Conservation (phyloP, 2,329 filamentous ascomycete species). For the Fonsecaea multimorphosa region DNA sequence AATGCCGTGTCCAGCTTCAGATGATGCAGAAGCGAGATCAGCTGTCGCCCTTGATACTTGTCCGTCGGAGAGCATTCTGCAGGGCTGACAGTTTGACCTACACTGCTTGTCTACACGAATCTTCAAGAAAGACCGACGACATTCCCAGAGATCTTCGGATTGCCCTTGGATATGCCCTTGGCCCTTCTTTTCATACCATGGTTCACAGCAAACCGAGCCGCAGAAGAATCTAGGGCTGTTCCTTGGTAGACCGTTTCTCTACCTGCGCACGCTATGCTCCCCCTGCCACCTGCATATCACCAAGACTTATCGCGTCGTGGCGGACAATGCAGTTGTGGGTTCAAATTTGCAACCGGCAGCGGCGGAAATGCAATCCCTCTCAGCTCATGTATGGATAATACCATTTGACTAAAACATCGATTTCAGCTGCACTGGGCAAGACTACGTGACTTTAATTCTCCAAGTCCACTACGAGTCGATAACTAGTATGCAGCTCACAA, state of each 20-base stretch:
- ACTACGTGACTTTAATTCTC: not conserved
- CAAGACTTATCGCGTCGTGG: not conserved
- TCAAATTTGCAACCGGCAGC: not conserved
- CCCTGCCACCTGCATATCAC: constrained; percentile 1
- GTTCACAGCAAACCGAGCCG: not conserved
- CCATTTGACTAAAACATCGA: not conserved
- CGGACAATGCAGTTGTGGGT: not conserved
- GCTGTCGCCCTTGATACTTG: not conserved
- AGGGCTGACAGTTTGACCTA: not conserved
- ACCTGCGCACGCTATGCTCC: too few species aligned
- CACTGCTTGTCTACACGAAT: not conserved
- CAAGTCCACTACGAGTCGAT: not conserved
- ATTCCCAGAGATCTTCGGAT: not conserved
- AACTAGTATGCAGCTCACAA: not conserved
- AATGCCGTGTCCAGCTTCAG: not conserved
- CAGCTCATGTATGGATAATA: not conserved
- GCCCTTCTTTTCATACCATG: not conserved
- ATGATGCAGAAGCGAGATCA: not conserved
- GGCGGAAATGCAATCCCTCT: constrained; percentile 3
- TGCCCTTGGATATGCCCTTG: not conserved
- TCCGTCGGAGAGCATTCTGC: not conserved
- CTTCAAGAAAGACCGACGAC: not conserved
- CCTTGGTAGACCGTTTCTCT: too few species aligned
- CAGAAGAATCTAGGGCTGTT: not conserved
- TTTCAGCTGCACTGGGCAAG: not conserved